These are phyloP conservation scores for Xylaria longipes DNA, from an alignment of 495 filamentous ascomycete species.

Conservation along the genomic window DNA sequence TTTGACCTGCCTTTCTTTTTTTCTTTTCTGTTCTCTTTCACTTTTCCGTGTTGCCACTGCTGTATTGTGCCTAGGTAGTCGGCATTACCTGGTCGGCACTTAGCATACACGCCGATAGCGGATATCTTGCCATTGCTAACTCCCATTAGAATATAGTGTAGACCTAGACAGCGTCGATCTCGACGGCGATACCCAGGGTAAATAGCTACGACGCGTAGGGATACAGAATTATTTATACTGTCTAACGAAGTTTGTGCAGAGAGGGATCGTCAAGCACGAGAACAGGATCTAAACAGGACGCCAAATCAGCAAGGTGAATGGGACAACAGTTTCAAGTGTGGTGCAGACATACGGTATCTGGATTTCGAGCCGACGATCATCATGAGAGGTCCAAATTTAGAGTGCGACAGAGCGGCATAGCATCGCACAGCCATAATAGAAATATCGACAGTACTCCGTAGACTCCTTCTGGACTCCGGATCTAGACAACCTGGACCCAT, in stretches of 20 bases:
- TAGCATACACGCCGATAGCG: neutral
- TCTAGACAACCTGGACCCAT: too few species aligned
- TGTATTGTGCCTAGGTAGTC: neutral
- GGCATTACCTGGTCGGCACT: neutral
- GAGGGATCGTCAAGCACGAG: neutral
- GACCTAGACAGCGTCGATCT: neutral
- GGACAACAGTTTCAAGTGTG: neutral
- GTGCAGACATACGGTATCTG: neutral
- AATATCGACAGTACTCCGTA: too few species aligned
- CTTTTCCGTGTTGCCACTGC: neutral
- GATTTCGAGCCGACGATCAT: constrained; percentile 10
- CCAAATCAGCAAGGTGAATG: neutral
- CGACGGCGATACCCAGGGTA: neutral
- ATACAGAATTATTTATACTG: neutral
- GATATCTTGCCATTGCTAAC: neutral
- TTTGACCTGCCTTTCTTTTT: neutral
- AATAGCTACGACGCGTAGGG: neutral
- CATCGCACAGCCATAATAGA: constrained; percentile 1
- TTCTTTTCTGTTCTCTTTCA: neutral
- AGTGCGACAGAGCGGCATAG: neutral
- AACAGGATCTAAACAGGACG: neutral
- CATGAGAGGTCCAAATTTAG: neutral
- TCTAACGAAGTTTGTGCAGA: neutral
- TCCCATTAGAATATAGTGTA: neutral
- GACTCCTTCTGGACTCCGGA: too few species aligned